Base-by-base conservation (phyloP, 371 early-diverging fungal species). In the Mortierella sp. region DNA sequence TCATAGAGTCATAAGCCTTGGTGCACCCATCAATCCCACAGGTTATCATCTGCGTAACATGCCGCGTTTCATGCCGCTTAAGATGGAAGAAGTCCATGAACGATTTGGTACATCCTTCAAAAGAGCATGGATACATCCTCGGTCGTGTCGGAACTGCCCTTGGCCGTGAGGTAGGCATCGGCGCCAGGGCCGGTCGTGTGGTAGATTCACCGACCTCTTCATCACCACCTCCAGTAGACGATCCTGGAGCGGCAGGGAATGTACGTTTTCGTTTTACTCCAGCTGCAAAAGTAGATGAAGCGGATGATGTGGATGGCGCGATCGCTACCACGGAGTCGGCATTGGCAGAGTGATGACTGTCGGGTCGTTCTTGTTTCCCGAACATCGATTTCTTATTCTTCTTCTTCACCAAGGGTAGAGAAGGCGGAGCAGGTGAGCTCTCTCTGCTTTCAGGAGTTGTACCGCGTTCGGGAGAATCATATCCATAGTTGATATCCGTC, bases 21-120 rank as follows among this genome's bases (percentile, higher is more conserved):
- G 65, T 76, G 30, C 76, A 76, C 30, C 76, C 76, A 34, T 76
- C 76, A n/a, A 76, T 69, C 14, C 76, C 76, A 48, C 76, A 76
- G 1, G 58, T 58, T 54, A 76, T 69, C 69, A 64, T 66, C 19
- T 76, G 57, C 1, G 76, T 76, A 19, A 68, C 70, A 69, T 76
- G 76, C 4, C 76, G 64, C 9, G 52, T 50, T 54, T 76, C 76
- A 48, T 76, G 76, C 43, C 69, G 69, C 19, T 68, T 60, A 26
- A 76, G 24, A 50, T 76, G 76, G 45, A 76, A 68, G 47, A 69
- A 64, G 47, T 76, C 76, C 76, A 76, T 76, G 46, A 76, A 76
- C 5, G 76, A 76, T 26, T 76, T 76, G 21, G 46, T 45, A 21
- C 76, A 76, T 1, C 69, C 76, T 10, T 68, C 69, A 27, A 69